Evolutionary conservation across 495 filamentous ascomycete genomes (phyloP), one percentile per base, ranked within the genome.

Genomic region (Lophium mytilinum): DNA sequence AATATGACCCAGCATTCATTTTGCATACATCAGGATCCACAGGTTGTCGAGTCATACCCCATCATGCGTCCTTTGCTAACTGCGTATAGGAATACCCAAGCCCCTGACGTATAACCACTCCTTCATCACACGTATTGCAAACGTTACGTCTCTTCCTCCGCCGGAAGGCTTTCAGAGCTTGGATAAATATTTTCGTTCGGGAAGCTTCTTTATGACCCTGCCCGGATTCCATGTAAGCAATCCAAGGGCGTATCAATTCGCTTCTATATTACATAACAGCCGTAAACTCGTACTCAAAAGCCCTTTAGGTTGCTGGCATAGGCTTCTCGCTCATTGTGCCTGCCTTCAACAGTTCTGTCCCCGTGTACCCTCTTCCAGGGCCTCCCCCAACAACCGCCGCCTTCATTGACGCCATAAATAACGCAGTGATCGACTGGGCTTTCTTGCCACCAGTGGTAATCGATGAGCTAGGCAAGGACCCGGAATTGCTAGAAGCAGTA

Each of bases 11-110:
- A 21, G 37, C 55, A 6, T 4, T 55, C 36, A 45, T 60, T n/a
- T 51, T 60, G 2, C 57, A 60, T 40, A 60, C 57, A 9, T 60
- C 57, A 17, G 57, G 52, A 1, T 55, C 57, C 1, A 60, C 56
- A 15, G 52, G 58, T 53, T 30, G 24, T 30, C 24, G 6, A 30
- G 24, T 6, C 24, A 30, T 30, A 30, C 24, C 24, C 24, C 24
- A 2, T 30, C 24, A 30, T 30, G 6, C 24, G 3, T 30, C 6
- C 24, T 30, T 30, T 30, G 24, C 24, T 30, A 30, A 30, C 2
- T 30, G 24, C 6, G 6, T 30, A 30, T 30, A 30, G 24, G 24
- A 3, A 35, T 64, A 0, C 66, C 68, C 5, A 67, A 69, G 41
- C 60, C 60, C 50, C 46, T 63, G 5, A 37, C 41, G 8, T 60